Evolutionary conservation across 164 flowering plant genomes (phyloP).

Genomic region (Magnolia officinalis): DNA sequence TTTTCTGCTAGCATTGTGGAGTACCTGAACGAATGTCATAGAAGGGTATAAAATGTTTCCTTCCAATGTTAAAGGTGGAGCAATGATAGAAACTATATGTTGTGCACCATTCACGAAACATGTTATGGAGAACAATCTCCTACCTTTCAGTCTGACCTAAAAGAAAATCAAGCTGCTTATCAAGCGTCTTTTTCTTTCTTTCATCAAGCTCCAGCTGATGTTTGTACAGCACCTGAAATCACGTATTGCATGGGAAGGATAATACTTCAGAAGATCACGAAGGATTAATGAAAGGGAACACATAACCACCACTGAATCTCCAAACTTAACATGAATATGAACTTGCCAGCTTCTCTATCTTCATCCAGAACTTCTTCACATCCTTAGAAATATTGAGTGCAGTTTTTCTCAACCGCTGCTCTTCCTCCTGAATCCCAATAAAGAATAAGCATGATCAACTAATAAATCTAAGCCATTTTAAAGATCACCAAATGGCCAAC

Average conservation of each 20-base stretch:
- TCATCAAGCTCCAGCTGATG: conserved; percentile 89
- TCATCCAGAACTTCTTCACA: conserved; percentile 93
- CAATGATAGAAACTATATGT: not conserved
- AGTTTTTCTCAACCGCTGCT: conserved; percentile 74
- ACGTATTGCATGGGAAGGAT: conserved; percentile 5
- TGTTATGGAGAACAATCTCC: not conserved
- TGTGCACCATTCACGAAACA: not conserved
- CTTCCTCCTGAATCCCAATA: conserved; percentile 70
- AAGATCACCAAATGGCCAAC: not conserved
- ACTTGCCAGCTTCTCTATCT: conserved; percentile 95
- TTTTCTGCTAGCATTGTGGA: conserved; percentile 99
- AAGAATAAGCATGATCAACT: conserved; percentile 2
- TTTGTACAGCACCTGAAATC: conserved; percentile 80
- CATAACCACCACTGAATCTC: not conserved
- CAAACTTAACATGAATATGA: conserved; percentile 1
- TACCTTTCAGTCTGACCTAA: conserved; percentile 98
- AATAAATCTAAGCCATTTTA: not conserved
- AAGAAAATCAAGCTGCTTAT: conserved; percentile 95
- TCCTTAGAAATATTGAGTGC: conserved; percentile 92
- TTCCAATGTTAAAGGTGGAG: not conserved
- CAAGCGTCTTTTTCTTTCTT: conserved; percentile 86
- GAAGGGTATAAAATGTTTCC: not conserved
- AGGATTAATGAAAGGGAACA: not conserved
- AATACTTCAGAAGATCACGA: not conserved
- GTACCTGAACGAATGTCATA: conserved; percentile 50